phyloP scores from a whole-genome alignment of 345 rosid genomes.

The Corchorus capsularis region DNA sequence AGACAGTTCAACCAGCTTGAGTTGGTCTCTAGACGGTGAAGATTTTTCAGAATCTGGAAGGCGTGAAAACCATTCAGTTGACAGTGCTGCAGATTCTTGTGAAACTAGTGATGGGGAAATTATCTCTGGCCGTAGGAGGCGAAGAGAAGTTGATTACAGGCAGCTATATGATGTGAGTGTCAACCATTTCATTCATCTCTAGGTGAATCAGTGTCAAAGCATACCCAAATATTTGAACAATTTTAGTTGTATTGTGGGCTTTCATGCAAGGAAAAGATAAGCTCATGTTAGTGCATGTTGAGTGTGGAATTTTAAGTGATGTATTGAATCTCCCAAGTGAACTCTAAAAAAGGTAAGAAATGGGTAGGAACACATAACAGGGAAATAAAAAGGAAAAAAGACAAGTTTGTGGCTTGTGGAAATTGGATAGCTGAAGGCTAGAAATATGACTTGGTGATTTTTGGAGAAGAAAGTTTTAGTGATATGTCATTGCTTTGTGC shows the following conservation, averaged over 20 bases:
- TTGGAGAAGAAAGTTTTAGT: slow-evolving; percentile 2
- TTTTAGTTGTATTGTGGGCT: slow-evolving; percentile 9
- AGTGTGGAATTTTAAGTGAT: not conserved
- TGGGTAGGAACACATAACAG: not conserved
- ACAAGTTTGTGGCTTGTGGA: not conserved
- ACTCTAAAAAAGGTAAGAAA: not conserved
- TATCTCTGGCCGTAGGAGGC: slow-evolving; percentile 69
- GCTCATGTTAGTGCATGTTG: not conserved
- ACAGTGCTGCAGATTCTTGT: slow-evolving; percentile 49
- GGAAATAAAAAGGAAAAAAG: not conserved
- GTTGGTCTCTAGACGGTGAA: slow-evolving; percentile 77
- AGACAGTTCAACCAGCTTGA: slow-evolving; percentile 69
- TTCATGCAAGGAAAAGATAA: not conserved
- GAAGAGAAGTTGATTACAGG: slow-evolving; percentile 83
- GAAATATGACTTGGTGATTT: slow-evolving; percentile 9
- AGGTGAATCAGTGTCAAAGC: not conserved
- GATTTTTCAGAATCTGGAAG: slow-evolving; percentile 51
- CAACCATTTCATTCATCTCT: not conserved
- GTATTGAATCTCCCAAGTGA: not conserved
- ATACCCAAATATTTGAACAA: not conserved
- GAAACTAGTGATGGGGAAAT: slow-evolving; percentile 68
- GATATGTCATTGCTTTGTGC: not conserved
- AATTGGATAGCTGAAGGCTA: not conserved
- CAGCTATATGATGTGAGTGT: slow-evolving; percentile 80
- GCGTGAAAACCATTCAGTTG: slow-evolving; percentile 39